Evolutionary conservation across 768 basidiomycete species (phyloP).

Genomic region (Lenzites betulinus): DNA sequence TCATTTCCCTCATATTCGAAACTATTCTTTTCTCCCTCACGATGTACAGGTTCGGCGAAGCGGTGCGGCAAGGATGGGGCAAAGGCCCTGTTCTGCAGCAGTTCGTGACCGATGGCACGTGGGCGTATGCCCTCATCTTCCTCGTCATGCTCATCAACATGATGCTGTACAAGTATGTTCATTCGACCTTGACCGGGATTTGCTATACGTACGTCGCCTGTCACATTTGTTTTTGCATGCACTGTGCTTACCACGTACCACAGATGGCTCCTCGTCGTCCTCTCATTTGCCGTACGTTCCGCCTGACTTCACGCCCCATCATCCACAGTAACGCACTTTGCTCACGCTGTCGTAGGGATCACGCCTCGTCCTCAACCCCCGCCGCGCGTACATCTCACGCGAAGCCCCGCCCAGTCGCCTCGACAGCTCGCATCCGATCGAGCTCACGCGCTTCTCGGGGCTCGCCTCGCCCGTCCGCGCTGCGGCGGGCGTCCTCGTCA

Average conservation of each 20-base stretch:
- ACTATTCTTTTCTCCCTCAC: slow-evolving; percentile 30
- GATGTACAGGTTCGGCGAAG: slow-evolving; percentile 24
- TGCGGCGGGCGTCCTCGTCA: not conserved
- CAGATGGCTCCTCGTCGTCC: slow-evolving; percentile 32
- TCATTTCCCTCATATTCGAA: slow-evolving; percentile 29
- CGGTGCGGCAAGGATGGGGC: slow-evolving; percentile 27
- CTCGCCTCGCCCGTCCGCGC: not conserved
- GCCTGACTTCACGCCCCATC: not conserved
- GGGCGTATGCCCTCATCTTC: slow-evolving; percentile 33
- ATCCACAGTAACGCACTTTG: too few relatives aligned
- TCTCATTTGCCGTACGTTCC: slow-evolving; percentile 29
- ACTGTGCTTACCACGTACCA: not conserved
- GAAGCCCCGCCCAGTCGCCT: not conserved
- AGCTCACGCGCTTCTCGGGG: not conserved
- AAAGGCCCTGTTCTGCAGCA: slow-evolving; percentile 27
- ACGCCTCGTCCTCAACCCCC: slow-evolving; percentile 23
- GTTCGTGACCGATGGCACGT: slow-evolving; percentile 31
- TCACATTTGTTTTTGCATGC: too few relatives aligned
- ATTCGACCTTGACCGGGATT: slow-evolving; percentile 29
- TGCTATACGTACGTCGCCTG: slow-evolving; percentile 31
- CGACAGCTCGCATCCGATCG: slow-evolving; percentile 1
- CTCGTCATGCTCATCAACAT: slow-evolving; percentile 29
- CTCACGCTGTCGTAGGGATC: slow-evolving; percentile 18
- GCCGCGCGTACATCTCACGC: slow-evolving; percentile 4
- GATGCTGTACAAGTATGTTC: slow-evolving; percentile 27